A percentile compares a stretch with the other conserved stretches of the same genome.
phyloP scores from a whole-genome alignment of 2,329 filamentous ascomycete species.

The Stachybotrys chlorohalonatus region DNA sequence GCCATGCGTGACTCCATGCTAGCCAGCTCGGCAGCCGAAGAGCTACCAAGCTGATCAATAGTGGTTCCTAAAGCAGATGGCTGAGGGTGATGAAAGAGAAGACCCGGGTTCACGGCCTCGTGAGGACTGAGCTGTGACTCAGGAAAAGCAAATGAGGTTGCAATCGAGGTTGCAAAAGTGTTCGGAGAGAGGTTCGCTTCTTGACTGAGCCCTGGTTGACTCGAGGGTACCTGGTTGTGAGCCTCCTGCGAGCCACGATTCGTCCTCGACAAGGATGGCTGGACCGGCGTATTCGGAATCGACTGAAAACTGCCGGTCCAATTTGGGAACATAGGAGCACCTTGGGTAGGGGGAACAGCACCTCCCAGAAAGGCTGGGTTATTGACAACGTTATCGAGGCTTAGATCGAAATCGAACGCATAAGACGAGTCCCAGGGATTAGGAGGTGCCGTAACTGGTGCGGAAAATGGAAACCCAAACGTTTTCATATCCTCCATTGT shows the following conservation, averaged over 20 bases:
- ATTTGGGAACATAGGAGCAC: slow-evolving; percentile 43
- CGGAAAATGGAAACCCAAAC: slow-evolving; percentile 53
- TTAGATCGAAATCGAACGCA: slow-evolving; percentile 50
- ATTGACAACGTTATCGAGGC: slow-evolving; percentile 28
- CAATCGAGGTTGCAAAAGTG: slow-evolving; percentile 30
- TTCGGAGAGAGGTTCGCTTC: neutral
- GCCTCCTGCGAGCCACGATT: neutral
- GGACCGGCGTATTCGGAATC: slow-evolving; percentile 29
- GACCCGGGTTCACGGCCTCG: slow-evolving; percentile 48
- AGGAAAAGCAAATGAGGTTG: neutral
- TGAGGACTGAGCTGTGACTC: slow-evolving; percentile 22
- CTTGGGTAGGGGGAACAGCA: slow-evolving; percentile 21
- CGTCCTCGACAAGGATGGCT: neutral
- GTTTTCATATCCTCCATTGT: slow-evolving; percentile 37
- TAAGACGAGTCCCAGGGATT: slow-evolving; percentile 50
- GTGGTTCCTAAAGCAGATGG: slow-evolving; percentile 35
- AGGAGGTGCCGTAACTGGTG: slow-evolving; percentile 37
- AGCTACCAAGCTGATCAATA: slow-evolving; percentile 12
- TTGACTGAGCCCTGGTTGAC: neutral
- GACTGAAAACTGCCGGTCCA: slow-evolving; percentile 48
- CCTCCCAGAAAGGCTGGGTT: slow-evolving; percentile 33
- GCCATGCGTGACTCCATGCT: neutral
- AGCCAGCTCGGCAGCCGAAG: neutral
- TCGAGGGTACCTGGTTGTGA: neutral
- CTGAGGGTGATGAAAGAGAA: slow-evolving; percentile 45